Evolutionary conservation across 768 basidiomycete genomes (phyloP), one percentile per base, ranked within the genome.

Genomic region (Lepiota venenata): DNA sequence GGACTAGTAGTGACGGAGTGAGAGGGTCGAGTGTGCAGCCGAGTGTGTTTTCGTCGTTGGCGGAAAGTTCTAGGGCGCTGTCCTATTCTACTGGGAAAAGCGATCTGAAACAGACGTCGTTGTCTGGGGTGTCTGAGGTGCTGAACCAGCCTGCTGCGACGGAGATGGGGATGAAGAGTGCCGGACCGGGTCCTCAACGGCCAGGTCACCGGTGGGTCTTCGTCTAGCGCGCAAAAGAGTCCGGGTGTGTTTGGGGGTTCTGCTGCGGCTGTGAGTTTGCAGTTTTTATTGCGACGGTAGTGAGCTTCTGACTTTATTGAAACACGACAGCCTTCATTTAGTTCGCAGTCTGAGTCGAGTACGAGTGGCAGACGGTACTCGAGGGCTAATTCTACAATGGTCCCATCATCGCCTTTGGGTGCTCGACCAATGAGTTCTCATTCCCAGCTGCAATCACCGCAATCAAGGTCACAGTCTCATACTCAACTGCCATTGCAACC

Each of bases 71-170:
- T 7, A 29, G 38, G 21, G 14, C 45, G 10, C 9, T 10, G 14
- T 47, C 52, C 21, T 21, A 41, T 16, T 47, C 45, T 22, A 46
- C 45, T 7, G 18, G 36, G 3, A 14, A 10, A 9, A 52, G 8
- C 16, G 16, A 46, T 27, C 15, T 15, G 11, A 47, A 39, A 27
- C 22, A 40, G 16, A 25, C 36, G 38, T 54, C 52, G 29, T 27
- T 41, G 22, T 54, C 52, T 10, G 38, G 52, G 4, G 4, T 54
- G 8, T 54, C 52, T n/a, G n/a, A n/a, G 36, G 25, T 54, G 10
- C 32, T 54, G 15, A 54, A 47, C 29, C 52, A 54, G 20, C 52
- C 52, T 39, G 25, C 47, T n/a, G 32, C 47, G 45, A 27, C 22
- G 37, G 52, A 18, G 10, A 32, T 35, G 1, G 46, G 46, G 9